Percentiles rank a stretch among this genome's conserved stretches.
Evolutionary conservation across 768 basidiomycete species (phyloP).

Genomic region (Glaciozyma antarctica): DNA sequence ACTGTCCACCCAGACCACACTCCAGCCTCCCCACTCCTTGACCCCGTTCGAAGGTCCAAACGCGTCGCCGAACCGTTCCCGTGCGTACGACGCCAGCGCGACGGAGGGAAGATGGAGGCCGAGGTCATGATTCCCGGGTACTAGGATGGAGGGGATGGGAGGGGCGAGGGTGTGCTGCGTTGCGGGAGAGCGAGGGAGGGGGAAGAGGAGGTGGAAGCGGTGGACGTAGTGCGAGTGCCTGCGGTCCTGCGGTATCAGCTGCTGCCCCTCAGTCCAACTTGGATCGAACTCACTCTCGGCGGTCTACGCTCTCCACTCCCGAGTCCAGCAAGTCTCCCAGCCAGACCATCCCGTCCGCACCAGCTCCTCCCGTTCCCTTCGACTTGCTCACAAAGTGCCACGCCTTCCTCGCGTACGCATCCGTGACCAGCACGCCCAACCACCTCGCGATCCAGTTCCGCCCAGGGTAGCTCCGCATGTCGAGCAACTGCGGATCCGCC

Average conservation of each 20-base stretch:
- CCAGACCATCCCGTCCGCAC: conserved; percentile 66
- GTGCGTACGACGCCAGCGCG: conserved; percentile 37
- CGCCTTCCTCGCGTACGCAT: conserved; percentile 73
- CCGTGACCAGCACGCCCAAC: conserved; percentile 58
- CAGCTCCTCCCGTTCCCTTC: conserved; percentile 47
- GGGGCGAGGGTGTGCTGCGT: conserved; percentile 10
- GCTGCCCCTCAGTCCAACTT: neutral
- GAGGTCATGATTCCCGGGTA: conserved; percentile 87
- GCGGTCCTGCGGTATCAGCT: neutral
- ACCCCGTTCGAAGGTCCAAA: conserved; percentile 65
- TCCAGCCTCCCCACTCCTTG: conserved; percentile 57
- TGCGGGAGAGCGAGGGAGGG: conserved; percentile 1
- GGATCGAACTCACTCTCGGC: conserved; percentile 52
- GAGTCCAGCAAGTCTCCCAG: conserved; percentile 90
- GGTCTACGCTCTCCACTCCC: conserved; percentile 57
- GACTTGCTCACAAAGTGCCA: conserved; percentile 47
- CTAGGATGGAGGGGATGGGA: conserved; percentile 44
- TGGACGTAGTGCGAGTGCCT: conserved; percentile 66
- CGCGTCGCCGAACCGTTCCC: conserved; percentile 55
- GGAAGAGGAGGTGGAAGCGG: conserved; percentile 48
- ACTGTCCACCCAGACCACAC: conserved; percentile 62
- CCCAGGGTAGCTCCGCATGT: conserved; percentile 62
- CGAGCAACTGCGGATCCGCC: conserved; percentile 79
- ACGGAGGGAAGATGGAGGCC: conserved; percentile 46
- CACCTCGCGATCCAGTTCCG: conserved; percentile 51